phyloP scores from a whole-genome alignment of 306 rosid species.

The Comarum palustre region DNA sequence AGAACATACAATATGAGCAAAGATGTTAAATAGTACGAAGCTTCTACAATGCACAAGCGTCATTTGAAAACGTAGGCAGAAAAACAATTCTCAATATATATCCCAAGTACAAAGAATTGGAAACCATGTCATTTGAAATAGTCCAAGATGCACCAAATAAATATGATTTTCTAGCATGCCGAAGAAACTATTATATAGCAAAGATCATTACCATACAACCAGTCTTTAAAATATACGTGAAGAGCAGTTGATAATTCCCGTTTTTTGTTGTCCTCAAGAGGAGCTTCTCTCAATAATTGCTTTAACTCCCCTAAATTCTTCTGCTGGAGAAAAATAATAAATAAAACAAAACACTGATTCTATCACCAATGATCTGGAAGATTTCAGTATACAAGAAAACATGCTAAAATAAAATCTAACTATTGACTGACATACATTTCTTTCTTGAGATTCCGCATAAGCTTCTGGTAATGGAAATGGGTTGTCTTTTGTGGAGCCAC shows the following conservation, averaged over 20 bases:
- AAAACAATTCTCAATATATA: neutral
- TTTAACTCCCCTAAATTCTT: constrained; percentile 69
- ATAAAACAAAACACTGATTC: constrained; percentile 8
- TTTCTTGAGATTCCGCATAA: constrained; percentile 63
- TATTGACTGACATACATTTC: constrained; percentile 56
- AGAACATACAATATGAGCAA: neutral
- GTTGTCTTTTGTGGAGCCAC: constrained; percentile 69
- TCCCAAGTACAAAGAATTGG: neutral
- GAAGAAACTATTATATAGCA: constrained; percentile 11
- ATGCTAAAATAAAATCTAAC: constrained; percentile 14
- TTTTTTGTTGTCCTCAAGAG: constrained; percentile 82
- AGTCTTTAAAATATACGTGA: constrained; percentile 87
- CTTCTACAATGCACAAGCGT: neutral
- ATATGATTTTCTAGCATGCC: neutral
- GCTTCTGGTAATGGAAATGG: constrained; percentile 77
- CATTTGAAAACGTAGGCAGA: neutral
- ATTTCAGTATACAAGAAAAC: constrained; percentile 7
- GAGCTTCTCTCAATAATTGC: constrained; percentile 73
- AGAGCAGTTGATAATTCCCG: constrained; percentile 87
- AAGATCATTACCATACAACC: constrained; percentile 74
- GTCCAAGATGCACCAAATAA: neutral
- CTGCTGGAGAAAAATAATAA: constrained; percentile 46
- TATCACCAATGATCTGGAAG: constrained; percentile 21
- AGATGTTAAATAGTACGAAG: neutral
- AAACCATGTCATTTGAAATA: neutral